These are phyloP conservation scores for Amanita subjunquillea DNA, from an alignment of 768 basidiomycete species.

Conservation along the genomic window DNA sequence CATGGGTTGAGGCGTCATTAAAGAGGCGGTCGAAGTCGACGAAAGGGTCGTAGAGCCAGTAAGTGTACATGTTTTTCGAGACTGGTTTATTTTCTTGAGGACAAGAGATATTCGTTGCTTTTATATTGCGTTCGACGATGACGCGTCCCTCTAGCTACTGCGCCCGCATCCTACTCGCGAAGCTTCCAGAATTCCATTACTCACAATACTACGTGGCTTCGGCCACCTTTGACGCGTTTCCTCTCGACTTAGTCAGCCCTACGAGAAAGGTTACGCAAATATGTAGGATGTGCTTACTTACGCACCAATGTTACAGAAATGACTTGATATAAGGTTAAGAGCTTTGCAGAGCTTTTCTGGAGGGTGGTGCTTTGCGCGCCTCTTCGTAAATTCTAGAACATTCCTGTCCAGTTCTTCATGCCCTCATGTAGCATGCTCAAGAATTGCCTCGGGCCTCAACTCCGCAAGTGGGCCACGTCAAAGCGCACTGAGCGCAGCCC, in stretches of 20 bases:
- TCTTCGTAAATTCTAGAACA: too few species aligned
- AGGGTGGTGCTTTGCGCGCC: too few species aligned
- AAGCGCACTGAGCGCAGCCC: too few species aligned
- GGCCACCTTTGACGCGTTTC: background rate
- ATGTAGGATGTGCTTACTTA: too few species aligned
- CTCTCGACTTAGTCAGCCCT: background rate
- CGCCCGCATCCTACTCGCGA: background rate
- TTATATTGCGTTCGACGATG: background rate
- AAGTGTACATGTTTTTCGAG: background rate
- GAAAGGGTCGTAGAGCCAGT: background rate
- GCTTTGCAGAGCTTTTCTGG: too few species aligned
- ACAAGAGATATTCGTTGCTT: background rate
- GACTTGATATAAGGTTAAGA: too few species aligned
- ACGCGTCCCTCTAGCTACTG: background rate
- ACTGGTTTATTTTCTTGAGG: background rate
- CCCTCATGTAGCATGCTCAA: too few species aligned
- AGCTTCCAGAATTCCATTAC: background rate
- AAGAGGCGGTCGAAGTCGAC: too few species aligned
- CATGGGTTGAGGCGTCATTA: conserved; percentile 13
- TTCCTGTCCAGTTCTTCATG: too few species aligned
- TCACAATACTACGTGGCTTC: background rate
- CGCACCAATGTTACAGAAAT: too few species aligned
- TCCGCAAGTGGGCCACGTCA: too few species aligned
- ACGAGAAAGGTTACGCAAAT: background rate
- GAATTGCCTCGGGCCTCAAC: too few species aligned